These are phyloP conservation scores for Emmonsiellopsis sp. DNA, from an alignment of 2,329 filamentous ascomycete species.

Conservation along the genomic window DNA sequence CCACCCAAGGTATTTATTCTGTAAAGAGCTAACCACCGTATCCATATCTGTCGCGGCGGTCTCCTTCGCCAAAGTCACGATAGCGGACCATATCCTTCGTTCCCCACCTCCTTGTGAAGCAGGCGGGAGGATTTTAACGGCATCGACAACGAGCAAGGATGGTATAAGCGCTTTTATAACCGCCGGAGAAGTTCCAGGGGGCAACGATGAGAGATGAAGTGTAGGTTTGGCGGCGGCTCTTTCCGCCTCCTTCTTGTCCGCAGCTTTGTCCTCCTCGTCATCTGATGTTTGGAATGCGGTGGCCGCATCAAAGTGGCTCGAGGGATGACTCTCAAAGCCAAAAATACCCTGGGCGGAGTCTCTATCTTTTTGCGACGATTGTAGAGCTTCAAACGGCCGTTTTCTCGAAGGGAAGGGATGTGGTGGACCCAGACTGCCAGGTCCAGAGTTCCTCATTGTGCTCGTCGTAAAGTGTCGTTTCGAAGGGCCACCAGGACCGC, in stretches of 20 bases:
- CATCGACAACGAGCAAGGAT: constrained; percentile 55
- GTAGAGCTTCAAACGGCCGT: constrained; percentile 33
- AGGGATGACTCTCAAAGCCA: constrained; percentile 28
- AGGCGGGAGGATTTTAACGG: constrained; percentile 59
- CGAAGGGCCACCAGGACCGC: constrained; percentile 30
- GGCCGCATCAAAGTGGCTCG: constrained; percentile 22
- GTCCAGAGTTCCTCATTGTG: constrained; percentile 35
- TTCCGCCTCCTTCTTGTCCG: constrained; percentile 34
- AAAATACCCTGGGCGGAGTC: constrained; percentile 27
- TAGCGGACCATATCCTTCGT: constrained; percentile 63
- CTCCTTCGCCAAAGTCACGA: constrained; percentile 71
- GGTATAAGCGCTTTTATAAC: constrained; percentile 41
- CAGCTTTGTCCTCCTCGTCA: constrained; percentile 34
- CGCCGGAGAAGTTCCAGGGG: constrained; percentile 42
- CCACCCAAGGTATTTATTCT: constrained; percentile 76
- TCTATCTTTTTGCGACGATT: constrained; percentile 25
- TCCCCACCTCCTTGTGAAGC: constrained; percentile 40
- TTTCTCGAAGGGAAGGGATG: constrained; percentile 34
- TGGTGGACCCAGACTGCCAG: constrained; percentile 39
- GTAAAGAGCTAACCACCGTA: constrained; percentile 62
- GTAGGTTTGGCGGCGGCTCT: constrained; percentile 45
- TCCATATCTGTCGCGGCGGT: constrained; percentile 80
- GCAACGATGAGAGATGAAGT: constrained; percentile 44
- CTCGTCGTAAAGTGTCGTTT: constrained; percentile 54
- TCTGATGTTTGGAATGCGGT: constrained; percentile 33